Evolutionary conservation across 306 rosid species (phyloP).

Genomic region (Pterocarpus santalinus): DNA sequence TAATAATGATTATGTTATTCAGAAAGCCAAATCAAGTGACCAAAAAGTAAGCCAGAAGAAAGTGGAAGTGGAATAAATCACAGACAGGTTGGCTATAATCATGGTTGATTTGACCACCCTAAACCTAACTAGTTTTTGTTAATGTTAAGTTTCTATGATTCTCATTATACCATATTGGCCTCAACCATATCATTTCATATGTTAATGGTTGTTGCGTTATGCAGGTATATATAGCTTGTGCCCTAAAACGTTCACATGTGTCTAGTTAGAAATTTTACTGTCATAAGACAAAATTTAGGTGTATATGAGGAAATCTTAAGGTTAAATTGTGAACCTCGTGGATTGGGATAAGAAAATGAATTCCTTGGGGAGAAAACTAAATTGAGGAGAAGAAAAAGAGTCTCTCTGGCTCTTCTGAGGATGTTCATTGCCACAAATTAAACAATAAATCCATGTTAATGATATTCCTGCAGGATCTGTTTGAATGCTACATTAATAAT

Average conservation of each 20-base stretch:
- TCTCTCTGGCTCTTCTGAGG: neutral
- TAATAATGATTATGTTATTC: conserved; percentile 40
- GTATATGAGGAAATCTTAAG: neutral
- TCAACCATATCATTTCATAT: conserved; percentile 33
- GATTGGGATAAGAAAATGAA: neutral
- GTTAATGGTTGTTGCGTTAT: conserved; percentile 24
- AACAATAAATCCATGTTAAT: neutral
- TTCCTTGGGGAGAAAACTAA: neutral
- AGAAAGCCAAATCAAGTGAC: conserved; percentile 21
- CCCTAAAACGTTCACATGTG: neutral
- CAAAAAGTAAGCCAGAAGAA: conserved; percentile 30
- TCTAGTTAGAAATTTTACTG: neutral
- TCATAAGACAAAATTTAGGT: neutral
- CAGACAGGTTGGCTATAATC: conserved; percentile 62
- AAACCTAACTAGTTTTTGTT: conserved; percentile 46
- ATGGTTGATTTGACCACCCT: conserved; percentile 62
- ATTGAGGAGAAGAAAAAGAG: neutral
- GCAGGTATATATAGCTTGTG: conserved; percentile 3
- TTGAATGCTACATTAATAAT: neutral
- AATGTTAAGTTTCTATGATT: conserved; percentile 41
- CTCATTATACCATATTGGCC: conserved; percentile 40
- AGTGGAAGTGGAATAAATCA: conserved; percentile 46
- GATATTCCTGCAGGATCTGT: neutral
- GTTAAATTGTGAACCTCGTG: neutral
- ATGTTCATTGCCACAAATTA: neutral